phyloP scores from a whole-genome alignment of 1,139 yeast genomes.

The Kodamaea alishanica region DNA sequence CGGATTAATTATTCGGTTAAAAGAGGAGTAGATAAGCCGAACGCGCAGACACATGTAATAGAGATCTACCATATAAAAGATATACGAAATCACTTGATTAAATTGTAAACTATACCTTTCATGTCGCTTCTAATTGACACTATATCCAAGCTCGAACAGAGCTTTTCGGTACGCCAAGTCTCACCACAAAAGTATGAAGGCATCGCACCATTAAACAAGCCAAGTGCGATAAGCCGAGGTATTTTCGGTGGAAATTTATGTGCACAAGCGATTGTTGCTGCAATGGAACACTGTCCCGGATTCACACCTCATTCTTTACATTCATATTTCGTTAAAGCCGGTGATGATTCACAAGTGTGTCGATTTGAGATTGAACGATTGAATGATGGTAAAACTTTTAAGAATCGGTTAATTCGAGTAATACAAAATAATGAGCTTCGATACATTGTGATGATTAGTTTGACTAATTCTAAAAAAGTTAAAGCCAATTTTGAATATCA shows the following conservation, averaged over 20 bases:
- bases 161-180: conserved; percentile 12
- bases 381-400: conserved; percentile 31
- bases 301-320: conserved; percentile 44
- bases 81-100: too few species aligned
- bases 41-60: too few species aligned
- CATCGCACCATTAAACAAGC: conserved; percentile 31
- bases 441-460: conserved; percentile 34
- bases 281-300: conserved; percentile 32
- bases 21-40: too few species aligned
- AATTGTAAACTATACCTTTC: not conserved
- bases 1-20: too few species aligned
- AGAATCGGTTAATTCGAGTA: conserved; percentile 30
- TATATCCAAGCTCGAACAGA: conserved; percentile 7
- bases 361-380: conserved; percentile 30
- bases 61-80: too few species aligned
- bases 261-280: conserved; percentile 41
- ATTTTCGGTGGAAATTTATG: conserved; percentile 43
- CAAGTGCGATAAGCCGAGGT: conserved; percentile 32
- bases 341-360: conserved; percentile 29
- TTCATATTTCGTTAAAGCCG: conserved; percentile 40
- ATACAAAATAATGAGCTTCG: conserved; percentile 27
- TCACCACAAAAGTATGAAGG: conserved; percentile 24
- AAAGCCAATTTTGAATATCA: conserved; percentile 30
- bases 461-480: conserved; percentile 22
- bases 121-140: conserved; percentile 6